Conservation (phyloP, 371 early-diverging fungal genomes). For the Actinomortierella wolfii region DNA sequence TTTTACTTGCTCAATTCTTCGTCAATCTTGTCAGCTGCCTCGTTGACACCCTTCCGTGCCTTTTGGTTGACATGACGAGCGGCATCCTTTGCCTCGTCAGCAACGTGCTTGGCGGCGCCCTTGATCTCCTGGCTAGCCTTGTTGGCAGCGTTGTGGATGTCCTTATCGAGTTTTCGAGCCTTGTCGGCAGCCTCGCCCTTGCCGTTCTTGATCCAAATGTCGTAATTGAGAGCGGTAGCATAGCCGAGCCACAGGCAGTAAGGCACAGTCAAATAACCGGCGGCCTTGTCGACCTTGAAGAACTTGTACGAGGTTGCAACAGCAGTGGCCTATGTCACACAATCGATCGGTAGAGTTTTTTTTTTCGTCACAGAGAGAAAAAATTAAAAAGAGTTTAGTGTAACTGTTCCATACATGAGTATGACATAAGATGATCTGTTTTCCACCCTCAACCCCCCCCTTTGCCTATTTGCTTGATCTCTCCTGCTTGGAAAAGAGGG, state of each 20-base stretch:
- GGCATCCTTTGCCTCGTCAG: constrained; percentile 6
- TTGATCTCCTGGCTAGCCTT: constrained; percentile 20
- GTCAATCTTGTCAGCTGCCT: constrained; percentile 3
- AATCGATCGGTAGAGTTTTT: no score
- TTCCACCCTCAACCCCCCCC: no score
- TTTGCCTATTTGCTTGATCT: no score
- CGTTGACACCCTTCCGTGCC: constrained; percentile 14
- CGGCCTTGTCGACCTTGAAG: constrained; percentile 33
- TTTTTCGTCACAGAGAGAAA: no score
- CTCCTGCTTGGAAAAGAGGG: no score
- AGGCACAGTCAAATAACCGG: constrained; percentile 38
- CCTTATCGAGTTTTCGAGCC: constrained; percentile 30
- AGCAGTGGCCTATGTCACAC: constrained; percentile 19
- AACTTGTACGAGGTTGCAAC: constrained; percentile 28
- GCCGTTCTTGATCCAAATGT: constrained; percentile 41
- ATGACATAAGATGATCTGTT: no score
- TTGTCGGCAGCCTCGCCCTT: constrained; percentile 29
- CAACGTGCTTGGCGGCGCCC: constrained; percentile 15
- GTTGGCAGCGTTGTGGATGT: constrained; percentile 21
- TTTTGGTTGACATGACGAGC: constrained; percentile 9
- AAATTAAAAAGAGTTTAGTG: no score
- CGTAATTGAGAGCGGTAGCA: constrained; percentile 35
- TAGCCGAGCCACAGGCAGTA: constrained; percentile 42
- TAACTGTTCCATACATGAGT: no score
- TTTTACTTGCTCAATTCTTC: neutral